Evolutionary conservation across 148 eudicot genomes (phyloP).

Genomic region (Camellia japonica): DNA sequence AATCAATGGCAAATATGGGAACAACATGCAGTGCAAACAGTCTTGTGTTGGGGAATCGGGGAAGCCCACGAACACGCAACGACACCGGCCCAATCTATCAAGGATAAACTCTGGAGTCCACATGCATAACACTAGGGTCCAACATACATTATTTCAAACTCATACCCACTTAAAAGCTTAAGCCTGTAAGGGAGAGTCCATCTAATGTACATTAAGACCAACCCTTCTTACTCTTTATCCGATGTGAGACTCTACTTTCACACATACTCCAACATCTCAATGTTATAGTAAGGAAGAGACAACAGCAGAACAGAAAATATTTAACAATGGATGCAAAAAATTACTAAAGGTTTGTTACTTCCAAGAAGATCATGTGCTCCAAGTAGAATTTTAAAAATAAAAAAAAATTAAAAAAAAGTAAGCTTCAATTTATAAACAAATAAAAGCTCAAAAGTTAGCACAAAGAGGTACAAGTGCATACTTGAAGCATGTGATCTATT

Average conservation of each 20-base stretch:
- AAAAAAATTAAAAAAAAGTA: neutral
- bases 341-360: neutral
- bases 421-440: neutral
- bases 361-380: neutral
- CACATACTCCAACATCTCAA: neutral
- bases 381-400: neutral
- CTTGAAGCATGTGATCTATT: conserved; percentile 86
- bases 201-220: no score
- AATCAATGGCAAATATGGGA: neutral
- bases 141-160: no score
- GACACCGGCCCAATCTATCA: no score
- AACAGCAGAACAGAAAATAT: neutral
- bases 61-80: no score
- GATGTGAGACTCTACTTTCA: no score
- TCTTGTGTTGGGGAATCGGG: neutral
- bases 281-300: neutral
- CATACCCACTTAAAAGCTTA: no score
- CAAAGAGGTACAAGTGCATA: conserved; percentile 19
- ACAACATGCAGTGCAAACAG: neutral
- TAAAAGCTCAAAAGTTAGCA: neutral
- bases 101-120: no score
- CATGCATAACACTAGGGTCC: no score
- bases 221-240: no score
- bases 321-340: neutral
- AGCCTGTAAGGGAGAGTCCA: no score